phyloP scores from a whole-genome alignment of 495 filamentous ascomycete species.

The Penicillium simplicissimum region DNA sequence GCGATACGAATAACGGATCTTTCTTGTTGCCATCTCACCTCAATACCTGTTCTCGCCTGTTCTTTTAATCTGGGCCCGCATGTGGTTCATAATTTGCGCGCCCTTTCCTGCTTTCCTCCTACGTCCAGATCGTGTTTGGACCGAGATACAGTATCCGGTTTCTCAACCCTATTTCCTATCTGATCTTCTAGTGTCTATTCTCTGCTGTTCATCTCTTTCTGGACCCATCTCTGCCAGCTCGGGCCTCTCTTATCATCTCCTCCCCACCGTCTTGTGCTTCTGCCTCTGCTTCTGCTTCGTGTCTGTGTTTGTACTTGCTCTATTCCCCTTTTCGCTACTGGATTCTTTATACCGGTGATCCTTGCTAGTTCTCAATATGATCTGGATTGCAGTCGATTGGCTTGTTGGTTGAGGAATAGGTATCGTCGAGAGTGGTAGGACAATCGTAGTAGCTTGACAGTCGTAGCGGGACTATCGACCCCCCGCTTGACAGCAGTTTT shows the following conservation, averaged over 20 bases:
- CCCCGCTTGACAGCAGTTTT: not conserved
- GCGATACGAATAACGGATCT: constrained; percentile 26
- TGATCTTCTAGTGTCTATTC: not conserved
- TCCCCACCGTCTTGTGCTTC: constrained; percentile 3
- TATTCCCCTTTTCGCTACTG: constrained; percentile 38
- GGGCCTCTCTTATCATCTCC: not conserved
- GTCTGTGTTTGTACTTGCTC: constrained; percentile 21
- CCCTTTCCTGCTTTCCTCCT: not conserved
- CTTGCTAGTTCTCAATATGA: constrained; percentile 22
- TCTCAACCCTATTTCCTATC: constrained; percentile 9
- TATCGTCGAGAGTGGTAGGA: not conserved
- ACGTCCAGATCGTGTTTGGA: constrained; percentile 15
- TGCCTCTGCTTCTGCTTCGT: constrained; percentile 10
- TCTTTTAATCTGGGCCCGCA: not conserved
- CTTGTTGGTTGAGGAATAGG: not conserved
- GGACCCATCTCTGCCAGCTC: not conserved
- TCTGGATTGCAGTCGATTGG: constrained; percentile 7
- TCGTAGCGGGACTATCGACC: not conserved
- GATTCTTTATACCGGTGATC: constrained; percentile 16
- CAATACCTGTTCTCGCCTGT: not conserved
- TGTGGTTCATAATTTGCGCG: not conserved
- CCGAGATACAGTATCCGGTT: constrained; percentile 16
- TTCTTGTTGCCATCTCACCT: constrained; percentile 11
- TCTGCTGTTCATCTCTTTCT: not conserved
- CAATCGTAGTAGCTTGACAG: not conserved